Evolutionary conservation across 768 basidiomycete species (phyloP).

Genomic region (Tremella mesenterica): DNA sequence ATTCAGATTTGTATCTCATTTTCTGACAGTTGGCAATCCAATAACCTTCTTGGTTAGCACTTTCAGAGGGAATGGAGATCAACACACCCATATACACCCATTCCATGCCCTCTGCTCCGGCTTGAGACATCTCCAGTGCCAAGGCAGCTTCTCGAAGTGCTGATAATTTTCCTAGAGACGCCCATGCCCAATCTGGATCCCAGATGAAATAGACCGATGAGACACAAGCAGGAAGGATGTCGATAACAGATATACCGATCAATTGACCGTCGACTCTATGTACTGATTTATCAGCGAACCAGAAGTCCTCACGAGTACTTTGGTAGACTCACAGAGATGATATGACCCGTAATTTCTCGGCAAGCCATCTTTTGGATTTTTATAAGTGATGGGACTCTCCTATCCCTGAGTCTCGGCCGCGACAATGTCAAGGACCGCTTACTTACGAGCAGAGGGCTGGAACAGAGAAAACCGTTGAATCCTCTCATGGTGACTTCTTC

Average conservation of each 20-base stretch:
- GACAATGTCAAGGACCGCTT: no score
- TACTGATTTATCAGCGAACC: conserved; percentile 15
- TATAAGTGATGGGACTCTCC: conserved; percentile 58
- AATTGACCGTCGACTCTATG: conserved; percentile 74
- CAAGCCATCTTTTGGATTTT: conserved; percentile 47
- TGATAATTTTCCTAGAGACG: conserved; percentile 52
- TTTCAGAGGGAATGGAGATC: background rate
- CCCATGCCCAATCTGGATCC: conserved; percentile 49
- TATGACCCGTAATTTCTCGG: conserved; percentile 81
- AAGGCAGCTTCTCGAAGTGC: conserved; percentile 73
- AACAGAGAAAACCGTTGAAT: conserved; percentile 69
- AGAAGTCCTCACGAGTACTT: background rate
- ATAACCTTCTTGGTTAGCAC: conserved; percentile 54
- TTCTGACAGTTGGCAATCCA: conserved; percentile 88
- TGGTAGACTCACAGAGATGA: conserved; percentile 56
- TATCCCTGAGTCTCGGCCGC: conserved; percentile 33
- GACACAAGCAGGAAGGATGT: conserved; percentile 78
- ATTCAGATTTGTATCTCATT: conserved; percentile 95
- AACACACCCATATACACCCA: conserved; percentile 78
- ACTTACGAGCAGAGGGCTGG: conserved; percentile 63
- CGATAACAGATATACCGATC: conserved; percentile 77
- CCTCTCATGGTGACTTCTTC: conserved; percentile 48
- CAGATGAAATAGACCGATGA: conserved; percentile 85
- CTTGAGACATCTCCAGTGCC: conserved; percentile 62
- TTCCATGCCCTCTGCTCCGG: conserved; percentile 57